Base-by-base conservation (phyloP, 2,329 filamentous ascomycete genomes). In the Sclerotinia nivalis region DNA sequence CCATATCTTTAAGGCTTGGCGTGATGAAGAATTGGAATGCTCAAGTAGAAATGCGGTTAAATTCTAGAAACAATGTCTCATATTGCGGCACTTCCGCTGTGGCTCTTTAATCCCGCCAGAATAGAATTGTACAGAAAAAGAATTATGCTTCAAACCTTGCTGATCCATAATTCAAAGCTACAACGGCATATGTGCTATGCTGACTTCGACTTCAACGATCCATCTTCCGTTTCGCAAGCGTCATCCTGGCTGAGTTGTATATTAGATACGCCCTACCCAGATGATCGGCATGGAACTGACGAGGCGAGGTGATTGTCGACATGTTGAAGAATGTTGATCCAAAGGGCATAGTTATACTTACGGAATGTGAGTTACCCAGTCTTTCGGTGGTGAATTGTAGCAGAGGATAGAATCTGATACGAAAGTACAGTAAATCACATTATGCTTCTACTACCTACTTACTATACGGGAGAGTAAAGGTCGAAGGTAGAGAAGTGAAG, bases 241-340 rank as follows among this genome's bases (percentile, higher is more conserved):
- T 59, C 13, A 28, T 8, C 47, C 45, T 0, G 7, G 18, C 31
- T 22, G 31, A 28, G 61, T 34, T 15, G 4, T 12, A n/a, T 62
- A n/a, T 5, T n/a, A 62, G 28, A n/a, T 0, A 15, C 34, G n/a
- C 10, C 10, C 31, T 40, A 40, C 31, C 18, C 15, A 37, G 12
- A 40, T 40, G 7, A 20, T 52, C 22, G 31, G 31, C 22, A 50
- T 28, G 34, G 31, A 20, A 40, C 22, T 40, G 47, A 22, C 15
- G 15, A 52, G 60, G 60, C 45, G 12, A 28, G 15, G 40, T 64
- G 31, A 25, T 15, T 31, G 4, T 64, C 60, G 20, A 50, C 8
- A 40, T 52, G 47, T 25, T 65, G 61, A 52, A 52, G 47, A 65
- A 65, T 64, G 61, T 22, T 64, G 61, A 64, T 28, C 18, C 47